Evolutionary conservation across 2,329 filamentous ascomycete genomes (phyloP), one percentile per base, ranked within the genome.

Genomic region (Fusarium clavum): DNA sequence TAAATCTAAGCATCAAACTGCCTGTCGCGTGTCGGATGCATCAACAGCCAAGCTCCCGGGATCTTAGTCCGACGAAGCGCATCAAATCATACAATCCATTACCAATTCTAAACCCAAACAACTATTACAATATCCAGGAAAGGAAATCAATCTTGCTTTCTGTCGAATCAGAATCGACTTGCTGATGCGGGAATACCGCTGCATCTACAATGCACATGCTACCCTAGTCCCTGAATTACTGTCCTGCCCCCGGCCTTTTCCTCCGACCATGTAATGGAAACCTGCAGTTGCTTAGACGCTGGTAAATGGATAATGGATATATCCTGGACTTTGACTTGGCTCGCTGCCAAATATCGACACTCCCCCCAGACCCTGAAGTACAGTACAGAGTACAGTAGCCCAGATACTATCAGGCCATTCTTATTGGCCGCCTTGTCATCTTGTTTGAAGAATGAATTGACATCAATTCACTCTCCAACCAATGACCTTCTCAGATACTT

Each of bases 371-470:
- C 72, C 72, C 59, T 71, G 56, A 66, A 66, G 32, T 49, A 45
- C 13, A 11, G 29, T 49, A 45, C 18, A 24, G 24, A 25, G 24
- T 25, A 29, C 10, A 43, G 25, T 56, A 45, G 52, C 27, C 43
- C 27, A 54, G 58, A 71, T 71, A 72, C 60, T 75, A 75, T 75
- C 73, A 75, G 61, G 69, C 25, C 53, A 32, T 38, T 20, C 60
- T 56, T 30, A 75, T 75, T 75, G 73, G 73, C 45, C 66, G 73
- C 73, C 70, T 73, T 71, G 72, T 56, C 67, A 68, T 63, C 67
- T 57, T 59, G 73, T 75, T 75, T 75, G 70, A 71, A 75, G 69
- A 75, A 75, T 75, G 63, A 75, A 75, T 75, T 75, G 73, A 61
- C 73, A 75, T 75, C 71, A 64, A 71, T 51, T 71, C 47, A 51